Conservation (phyloP, 768 basidiomycete genomes). For the Lactifluus rugatus region DNA sequence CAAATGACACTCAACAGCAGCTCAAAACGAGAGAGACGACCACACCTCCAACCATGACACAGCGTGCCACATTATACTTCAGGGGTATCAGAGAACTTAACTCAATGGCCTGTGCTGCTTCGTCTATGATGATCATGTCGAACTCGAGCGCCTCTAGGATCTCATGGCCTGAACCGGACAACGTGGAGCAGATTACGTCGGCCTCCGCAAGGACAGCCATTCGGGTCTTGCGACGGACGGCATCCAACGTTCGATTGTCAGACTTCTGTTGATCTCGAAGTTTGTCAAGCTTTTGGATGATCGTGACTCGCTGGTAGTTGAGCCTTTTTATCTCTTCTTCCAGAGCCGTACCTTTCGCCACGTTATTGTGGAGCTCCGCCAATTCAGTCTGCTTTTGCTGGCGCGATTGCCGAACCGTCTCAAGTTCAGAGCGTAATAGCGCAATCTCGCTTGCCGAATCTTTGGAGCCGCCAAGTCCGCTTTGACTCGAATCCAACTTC, state of each 20-base stretch:
- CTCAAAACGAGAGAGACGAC: not conserved
- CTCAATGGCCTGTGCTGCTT: constrained; percentile 96
- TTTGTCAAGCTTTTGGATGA: constrained; percentile 64
- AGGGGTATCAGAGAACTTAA: constrained; percentile 91
- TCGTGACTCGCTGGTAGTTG: constrained; percentile 48
- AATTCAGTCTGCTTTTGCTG: constrained; percentile 56
- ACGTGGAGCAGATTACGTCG: constrained; percentile 88
- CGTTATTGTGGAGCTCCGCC: constrained; percentile 44
- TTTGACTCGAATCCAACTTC: constrained; percentile 42
- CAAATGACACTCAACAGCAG: not conserved
- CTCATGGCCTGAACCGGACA: constrained; percentile 91
- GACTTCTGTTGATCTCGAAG: constrained; percentile 79
- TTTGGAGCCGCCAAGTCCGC: constrained; percentile 31
- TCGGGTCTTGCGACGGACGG: constrained; percentile 62
- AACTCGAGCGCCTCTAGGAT: constrained; percentile 75
- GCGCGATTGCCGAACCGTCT: constrained; percentile 51
- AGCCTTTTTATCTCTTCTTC: constrained; percentile 63
- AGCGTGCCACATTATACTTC: constrained; percentile 73
- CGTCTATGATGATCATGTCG: constrained; percentile 95
- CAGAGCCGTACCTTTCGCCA: constrained; percentile 42
- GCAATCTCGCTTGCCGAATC: constrained; percentile 52
- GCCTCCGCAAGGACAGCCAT: constrained; percentile 74
- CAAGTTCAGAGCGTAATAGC: constrained; percentile 54
- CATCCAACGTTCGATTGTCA: constrained; percentile 72
- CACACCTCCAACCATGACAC: constrained; percentile 87